Base-by-base conservation (phyloP, 1,284 basidiomycete species). In the Rhodotorula sp. region DNA sequence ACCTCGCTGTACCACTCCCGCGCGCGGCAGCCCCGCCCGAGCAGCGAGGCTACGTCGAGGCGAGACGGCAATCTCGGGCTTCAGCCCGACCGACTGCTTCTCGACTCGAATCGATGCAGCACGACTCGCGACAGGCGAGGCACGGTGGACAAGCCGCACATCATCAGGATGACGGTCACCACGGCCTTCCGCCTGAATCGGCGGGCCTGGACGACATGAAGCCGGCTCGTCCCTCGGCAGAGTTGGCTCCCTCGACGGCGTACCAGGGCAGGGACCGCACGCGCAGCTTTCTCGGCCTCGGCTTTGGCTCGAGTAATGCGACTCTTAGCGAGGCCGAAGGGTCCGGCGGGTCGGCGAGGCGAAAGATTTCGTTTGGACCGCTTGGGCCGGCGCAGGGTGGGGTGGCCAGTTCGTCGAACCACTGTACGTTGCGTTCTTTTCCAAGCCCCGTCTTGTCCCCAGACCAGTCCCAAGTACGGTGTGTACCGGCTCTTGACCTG, bases 251-350 rank as follows among this genome's bases (percentile, higher is more conserved):
- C 60, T 52, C 16, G 16, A 47, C 21, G 51, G n/a, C 43, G 1
- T 29, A 4, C 23, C 23, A 57, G 23, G 23, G 60, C 26, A 39
- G 70, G 16, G 61, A 62, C 15, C 64, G 70, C n/a, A 66, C 68
- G 60, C 59, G 62, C 51, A 72, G 70, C 61, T 72, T 72, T 26
- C 39, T 68, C 51, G 70, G 70, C 29, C 46, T 72, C 18, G 67
- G 67, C 1, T 58, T 68, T 34, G 70, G 65, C 16, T 16, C n/a
- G 12, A n/a, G n/a, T 4, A 61, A 43, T 18, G 26, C 56, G 34
- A 29, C 58, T 26, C 31, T n/a, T 51, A 56, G 23, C 31, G 16
- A 2, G 20, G 31, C 21, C 51, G 43, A 23, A 43, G 39, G 3
- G 18, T 20, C 21, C 46, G 43, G 49, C 56, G 26, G 23, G 43